Base-by-base conservation (phyloP, 768 basidiomycete genomes). In the Mycena olivaceomarginata region DNA sequence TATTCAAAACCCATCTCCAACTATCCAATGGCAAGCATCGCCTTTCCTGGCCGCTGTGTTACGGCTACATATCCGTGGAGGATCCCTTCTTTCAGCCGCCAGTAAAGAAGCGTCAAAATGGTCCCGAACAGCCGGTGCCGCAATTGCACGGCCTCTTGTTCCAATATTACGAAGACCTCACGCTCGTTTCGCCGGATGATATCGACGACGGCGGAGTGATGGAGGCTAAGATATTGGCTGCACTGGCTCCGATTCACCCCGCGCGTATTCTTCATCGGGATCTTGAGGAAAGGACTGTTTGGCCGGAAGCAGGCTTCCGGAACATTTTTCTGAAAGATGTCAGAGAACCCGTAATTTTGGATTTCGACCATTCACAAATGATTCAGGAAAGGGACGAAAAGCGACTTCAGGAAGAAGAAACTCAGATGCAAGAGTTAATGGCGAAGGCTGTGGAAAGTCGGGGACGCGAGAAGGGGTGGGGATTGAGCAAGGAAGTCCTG, bases 291-390 rank as follows among this genome's bases (percentile, higher is more conserved):
- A 31, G 31, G 31, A 31, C 31, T 31, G 31, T 31, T 4, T 31
- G 31, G 31, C 31, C 31, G 31, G 31, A 31, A 31, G 3, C 31
- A 31, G 31, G 31, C 31, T 31, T 31, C 31, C 31, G 31, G 31
- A 31, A 31, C 31, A 25, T 73, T 37, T 77, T 53, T 56, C 10
- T 77, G 22, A 40, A 59, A 12, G 25, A 63, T 4, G 67, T 25
- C 25, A 25, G 71, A 13, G 39, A 64, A 11, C 57, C 60, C 10
- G 59, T 77, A 15, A 46, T 77, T 56, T 20, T 77, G 39, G 76
- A 77, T 63, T 77, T 77, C 64, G 76, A 73, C 53, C 76, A 72
- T 46, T 46, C 71, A n/a, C 5, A 40, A 11, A 15, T 70, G 8
- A 11, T 73, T 7, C 5, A 20, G 20, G 65, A 56, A 43, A 59